A percentile compares a stretch with the other conserved stretches of the same genome.
Evolutionary conservation across 2,329 filamentous ascomycete genomes (phyloP).

Genomic region (Penicillium thymicola): DNA sequence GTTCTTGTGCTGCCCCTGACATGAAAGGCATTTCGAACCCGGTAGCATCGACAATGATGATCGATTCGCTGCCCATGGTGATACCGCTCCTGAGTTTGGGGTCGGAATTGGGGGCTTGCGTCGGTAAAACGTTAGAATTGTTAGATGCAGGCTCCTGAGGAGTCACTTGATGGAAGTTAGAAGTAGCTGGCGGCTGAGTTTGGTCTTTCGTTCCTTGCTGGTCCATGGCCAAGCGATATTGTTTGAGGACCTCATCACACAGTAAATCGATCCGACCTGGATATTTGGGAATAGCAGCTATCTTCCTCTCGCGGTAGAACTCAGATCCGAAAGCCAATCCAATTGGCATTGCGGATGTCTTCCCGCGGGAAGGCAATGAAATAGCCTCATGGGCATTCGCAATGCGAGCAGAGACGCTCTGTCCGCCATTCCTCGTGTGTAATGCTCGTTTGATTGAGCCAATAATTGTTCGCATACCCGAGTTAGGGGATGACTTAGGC

Average conservation of each 20-base stretch:
- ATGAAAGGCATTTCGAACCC: conserved; percentile 39
- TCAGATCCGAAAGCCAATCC: conserved; percentile 47
- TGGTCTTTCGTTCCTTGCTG: conserved; percentile 10
- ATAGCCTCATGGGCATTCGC: conserved; percentile 34
- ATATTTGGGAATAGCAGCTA: conserved; percentile 36
- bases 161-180: conserved; percentile 7
- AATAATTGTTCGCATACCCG: conserved; percentile 80
- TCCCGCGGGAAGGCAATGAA: conserved; percentile 30
- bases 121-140: not conserved
- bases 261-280: conserved; percentile 75
- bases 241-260: conserved; percentile 72
- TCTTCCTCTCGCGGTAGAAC: conserved; percentile 41
- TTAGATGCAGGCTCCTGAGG: conserved; percentile 3
- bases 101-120: conserved; percentile 22
- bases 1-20: conserved; percentile 35
- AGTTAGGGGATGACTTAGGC: conserved; percentile 36
- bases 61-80: conserved; percentile 81
- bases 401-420: conserved; percentile 33
- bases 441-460: conserved; percentile 81
- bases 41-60: conserved; percentile 76
- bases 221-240: conserved; percentile 70
- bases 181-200: conserved; percentile 2
- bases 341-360: conserved; percentile 42
- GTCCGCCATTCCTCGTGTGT: conserved; percentile 54
- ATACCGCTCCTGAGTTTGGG: conserved; percentile 52